A percentile compares a stretch with the other conserved stretches of the same genome.
phyloP scores from a whole-genome alignment of 2,329 filamentous ascomycete genomes.

The Talaromyces sp. region DNA sequence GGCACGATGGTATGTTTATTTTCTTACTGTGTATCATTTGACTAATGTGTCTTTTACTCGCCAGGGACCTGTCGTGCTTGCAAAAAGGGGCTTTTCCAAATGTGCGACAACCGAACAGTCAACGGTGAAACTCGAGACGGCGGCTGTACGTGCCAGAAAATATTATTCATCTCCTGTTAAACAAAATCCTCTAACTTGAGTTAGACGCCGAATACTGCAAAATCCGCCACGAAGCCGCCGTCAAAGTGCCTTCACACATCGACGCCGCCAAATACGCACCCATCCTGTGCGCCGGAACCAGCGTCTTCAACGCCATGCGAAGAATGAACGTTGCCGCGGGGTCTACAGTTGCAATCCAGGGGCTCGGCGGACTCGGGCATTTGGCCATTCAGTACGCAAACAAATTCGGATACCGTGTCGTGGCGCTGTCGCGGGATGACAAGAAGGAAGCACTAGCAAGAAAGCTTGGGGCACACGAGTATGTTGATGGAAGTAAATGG shows the following conservation, averaged over 20 bases:
- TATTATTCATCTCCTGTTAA: not conserved
- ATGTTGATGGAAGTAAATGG: constrained; percentile 49
- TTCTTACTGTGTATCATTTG: not conserved
- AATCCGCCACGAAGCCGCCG: constrained; percentile 34
- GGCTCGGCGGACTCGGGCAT: constrained; percentile 66
- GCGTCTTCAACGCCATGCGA: constrained; percentile 54
- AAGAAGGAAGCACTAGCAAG: constrained; percentile 23
- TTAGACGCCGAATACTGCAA: constrained; percentile 35
- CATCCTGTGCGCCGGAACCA: constrained; percentile 34
- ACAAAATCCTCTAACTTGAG: not conserved
- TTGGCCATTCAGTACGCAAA: constrained; percentile 64
- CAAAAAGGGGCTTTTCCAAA: constrained; percentile 60
- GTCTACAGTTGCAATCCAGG: constrained; percentile 63
- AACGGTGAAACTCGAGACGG: constrained; percentile 65
- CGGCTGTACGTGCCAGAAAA: constrained; percentile 46
- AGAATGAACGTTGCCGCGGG: constrained; percentile 55
- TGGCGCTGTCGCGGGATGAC: constrained; percentile 24
- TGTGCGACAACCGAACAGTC: constrained; percentile 57
- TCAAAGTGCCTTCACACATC: constrained; percentile 45
- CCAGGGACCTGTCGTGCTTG: constrained; percentile 59
- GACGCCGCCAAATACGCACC: constrained; percentile 40
- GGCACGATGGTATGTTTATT: constrained; percentile 31
- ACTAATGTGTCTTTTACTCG: not conserved
- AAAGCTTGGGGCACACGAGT: constrained; percentile 56
- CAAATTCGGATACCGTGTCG: constrained; percentile 60